Conservation (phyloP, 768 basidiomycete species). For the Pholiota conissans region DNA sequence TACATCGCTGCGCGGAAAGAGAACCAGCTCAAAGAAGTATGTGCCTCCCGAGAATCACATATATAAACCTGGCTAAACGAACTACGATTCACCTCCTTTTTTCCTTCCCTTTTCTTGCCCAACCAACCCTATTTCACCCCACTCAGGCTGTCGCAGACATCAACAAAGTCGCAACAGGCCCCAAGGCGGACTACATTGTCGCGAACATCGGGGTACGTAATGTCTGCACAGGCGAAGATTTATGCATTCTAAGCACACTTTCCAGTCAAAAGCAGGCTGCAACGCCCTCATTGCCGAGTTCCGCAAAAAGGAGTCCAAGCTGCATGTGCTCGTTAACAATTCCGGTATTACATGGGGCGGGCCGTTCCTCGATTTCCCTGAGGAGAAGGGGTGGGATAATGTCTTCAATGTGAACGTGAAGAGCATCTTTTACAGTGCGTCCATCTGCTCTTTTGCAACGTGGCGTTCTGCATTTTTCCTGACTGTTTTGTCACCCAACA, state of each 20-base stretch:
- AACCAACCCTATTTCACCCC: no score
- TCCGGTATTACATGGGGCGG: slow-evolving; percentile 82
- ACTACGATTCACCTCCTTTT: slow-evolving; percentile 1
- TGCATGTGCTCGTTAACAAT: slow-evolving; percentile 86
- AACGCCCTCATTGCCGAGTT: slow-evolving; percentile 69
- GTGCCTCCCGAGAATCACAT: slow-evolving; percentile 15
- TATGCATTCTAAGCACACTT: not conserved
- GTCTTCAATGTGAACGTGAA: slow-evolving; percentile 85
- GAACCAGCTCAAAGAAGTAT: slow-evolving; percentile 70
- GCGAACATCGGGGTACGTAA: slow-evolving; percentile 69
- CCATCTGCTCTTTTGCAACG: not conserved
- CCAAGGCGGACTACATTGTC: slow-evolving; percentile 67
- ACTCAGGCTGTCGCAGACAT: slow-evolving; percentile 55
- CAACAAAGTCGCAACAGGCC: slow-evolving; percentile 56
- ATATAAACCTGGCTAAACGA: not conserved
- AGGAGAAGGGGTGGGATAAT: slow-evolving; percentile 85
- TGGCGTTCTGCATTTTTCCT: not conserved
- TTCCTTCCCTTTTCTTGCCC: no score
- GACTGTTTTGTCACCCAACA: slow-evolving; percentile 18
- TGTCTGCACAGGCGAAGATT: not conserved
- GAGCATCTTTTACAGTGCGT: slow-evolving; percentile 77
- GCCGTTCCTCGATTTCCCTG: slow-evolving; percentile 67
- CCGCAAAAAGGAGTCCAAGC: slow-evolving; percentile 65
- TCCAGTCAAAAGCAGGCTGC: slow-evolving; percentile 76
- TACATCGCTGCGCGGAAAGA: slow-evolving; percentile 90